Percentiles rank a stretch among this genome's conserved stretches.
Evolutionary conservation across 768 basidiomycete genomes (phyloP).

Genomic region (Dictyophora rubrovolvata): DNA sequence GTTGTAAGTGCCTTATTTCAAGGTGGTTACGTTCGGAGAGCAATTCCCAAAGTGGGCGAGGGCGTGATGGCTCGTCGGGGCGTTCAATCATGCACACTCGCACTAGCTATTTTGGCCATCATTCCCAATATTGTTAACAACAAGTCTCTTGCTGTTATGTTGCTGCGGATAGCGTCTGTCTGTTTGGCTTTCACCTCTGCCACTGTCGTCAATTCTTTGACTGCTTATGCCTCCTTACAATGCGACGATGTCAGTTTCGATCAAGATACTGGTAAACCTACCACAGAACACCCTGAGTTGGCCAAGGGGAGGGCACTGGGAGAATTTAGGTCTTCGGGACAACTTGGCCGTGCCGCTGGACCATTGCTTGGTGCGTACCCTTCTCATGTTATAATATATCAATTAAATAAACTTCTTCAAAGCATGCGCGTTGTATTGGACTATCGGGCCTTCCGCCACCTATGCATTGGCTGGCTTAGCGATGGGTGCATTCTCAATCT

Average conservation of each 20-base stretch:
- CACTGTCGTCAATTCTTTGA: conserved; percentile 90
- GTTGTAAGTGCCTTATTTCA: conserved; percentile 83
- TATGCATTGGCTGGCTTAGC: conserved; percentile 54
- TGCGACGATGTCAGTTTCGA: conserved; percentile 65
- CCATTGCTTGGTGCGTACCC: conserved; percentile 67
- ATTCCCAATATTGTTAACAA: conserved; percentile 48
- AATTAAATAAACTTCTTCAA: conserved; percentile 6
- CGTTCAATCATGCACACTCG: conserved; percentile 58
- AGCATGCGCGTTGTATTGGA: conserved; percentile 88
- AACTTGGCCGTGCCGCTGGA: conserved; percentile 87
- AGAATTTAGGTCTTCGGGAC: conserved; percentile 83
- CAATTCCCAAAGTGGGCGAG: conserved; percentile 66
- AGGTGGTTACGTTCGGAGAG: conserved; percentile 88
- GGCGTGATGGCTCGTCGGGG: conserved; percentile 78
- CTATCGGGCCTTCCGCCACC: conserved; percentile 72
- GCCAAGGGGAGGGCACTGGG: conserved; percentile 82
- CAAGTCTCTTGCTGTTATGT: conserved; percentile 35
- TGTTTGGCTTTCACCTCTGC: conserved; percentile 91
- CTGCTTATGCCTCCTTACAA: conserved; percentile 82
- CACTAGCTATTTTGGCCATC: conserved; percentile 59
- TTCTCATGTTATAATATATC: neutral
- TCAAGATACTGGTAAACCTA: conserved; percentile 43
- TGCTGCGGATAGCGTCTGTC: conserved; percentile 62
- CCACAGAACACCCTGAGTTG: conserved; percentile 51
- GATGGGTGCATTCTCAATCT: conserved; percentile 48